Base-by-base conservation (phyloP, 306 rosid species). In the Crotalaria pallida region DNA sequence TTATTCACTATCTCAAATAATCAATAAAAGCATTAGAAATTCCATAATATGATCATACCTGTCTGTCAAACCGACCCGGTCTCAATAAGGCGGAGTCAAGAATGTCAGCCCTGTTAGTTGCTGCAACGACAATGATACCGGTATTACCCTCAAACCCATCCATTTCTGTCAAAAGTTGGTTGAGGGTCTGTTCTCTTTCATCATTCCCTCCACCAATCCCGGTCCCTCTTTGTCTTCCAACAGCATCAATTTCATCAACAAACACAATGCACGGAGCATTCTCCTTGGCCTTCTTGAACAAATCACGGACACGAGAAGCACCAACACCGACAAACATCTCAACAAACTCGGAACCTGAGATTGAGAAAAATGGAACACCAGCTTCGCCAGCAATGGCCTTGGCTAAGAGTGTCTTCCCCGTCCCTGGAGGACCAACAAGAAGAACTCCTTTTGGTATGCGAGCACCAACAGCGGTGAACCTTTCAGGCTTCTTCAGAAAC, bases 321-420 rank as follows among this genome's bases (percentile, higher is more conserved):
- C 99, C 99, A 58, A 94, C 92, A 81, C 99, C 99, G 29, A 94
- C 99, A 73, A 94, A 91, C 99, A 94, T 94, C 84, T 94, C 99
- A 71, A 94, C 99, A 51, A 94, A 91, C 85, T 91, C 99, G 61
- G 99, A 94, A 78, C 99, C 99, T 5, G 99, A 95, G 77, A 95
- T 95, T 8, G 99, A 95, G 86, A 95, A 95, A 78, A 95, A 95
- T 5, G 97, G 99, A 78, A 95, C 99, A n/a, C 99, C 97, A 43
- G 99, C 99, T 84, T 95, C 99, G 58, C 99, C 99, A 7, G 99
- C 99, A 79, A 95, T 91, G 12, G 99, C 99, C 84, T 95, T 91
- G 17, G 97, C 99, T 60, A 95, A 78, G 27, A 95, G 76, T 3
- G 99, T 95, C 88, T 95, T 95, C 43, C 99, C 99, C 3, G 99